Percentiles rank a stretch among this genome's conserved stretches.
Conservation (phyloP, 179 eudicot genomes). For the Carnegiea gigantea region DNA sequence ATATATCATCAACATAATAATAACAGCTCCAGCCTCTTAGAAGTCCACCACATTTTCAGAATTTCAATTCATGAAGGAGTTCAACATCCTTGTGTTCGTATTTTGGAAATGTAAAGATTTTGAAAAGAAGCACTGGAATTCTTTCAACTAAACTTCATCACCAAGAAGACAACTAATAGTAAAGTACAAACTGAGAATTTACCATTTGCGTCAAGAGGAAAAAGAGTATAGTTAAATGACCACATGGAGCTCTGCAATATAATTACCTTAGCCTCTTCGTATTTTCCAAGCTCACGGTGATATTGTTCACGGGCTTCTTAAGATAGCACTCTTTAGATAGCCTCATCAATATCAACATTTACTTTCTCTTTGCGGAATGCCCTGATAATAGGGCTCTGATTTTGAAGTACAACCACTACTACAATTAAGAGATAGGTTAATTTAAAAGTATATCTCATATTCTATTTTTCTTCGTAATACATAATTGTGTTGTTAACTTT, state of each 20-base stretch:
- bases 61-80: background rate
- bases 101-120: background rate
- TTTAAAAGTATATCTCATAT: too few species aligned
- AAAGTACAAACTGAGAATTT: background rate
- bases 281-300: slow-evolving; percentile 65
- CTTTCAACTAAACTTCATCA: background rate
- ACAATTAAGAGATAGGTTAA: too few species aligned
- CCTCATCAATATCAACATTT: slow-evolving; percentile 67
- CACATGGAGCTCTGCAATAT: background rate
- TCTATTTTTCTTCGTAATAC: too few species aligned
- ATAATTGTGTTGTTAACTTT: too few species aligned
- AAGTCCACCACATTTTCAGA: background rate
- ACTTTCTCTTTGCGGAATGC: slow-evolving; percentile 78
- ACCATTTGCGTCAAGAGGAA: background rate
- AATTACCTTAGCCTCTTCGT: slow-evolving; percentile 73
- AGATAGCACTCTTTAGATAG: slow-evolving; percentile 71
- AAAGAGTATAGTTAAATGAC: background rate
- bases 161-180: background rate
- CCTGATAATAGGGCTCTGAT: slow-evolving; percentile 36
- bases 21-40: background rate
- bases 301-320: slow-evolving; percentile 83
- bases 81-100: background rate
- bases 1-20: background rate
- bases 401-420: too few species aligned
- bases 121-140: background rate